Evolutionary conservation across 139 green algal genomes (phyloP), one percentile per base, ranked within the genome.

Genomic region (Picochlorum sp.): DNA sequence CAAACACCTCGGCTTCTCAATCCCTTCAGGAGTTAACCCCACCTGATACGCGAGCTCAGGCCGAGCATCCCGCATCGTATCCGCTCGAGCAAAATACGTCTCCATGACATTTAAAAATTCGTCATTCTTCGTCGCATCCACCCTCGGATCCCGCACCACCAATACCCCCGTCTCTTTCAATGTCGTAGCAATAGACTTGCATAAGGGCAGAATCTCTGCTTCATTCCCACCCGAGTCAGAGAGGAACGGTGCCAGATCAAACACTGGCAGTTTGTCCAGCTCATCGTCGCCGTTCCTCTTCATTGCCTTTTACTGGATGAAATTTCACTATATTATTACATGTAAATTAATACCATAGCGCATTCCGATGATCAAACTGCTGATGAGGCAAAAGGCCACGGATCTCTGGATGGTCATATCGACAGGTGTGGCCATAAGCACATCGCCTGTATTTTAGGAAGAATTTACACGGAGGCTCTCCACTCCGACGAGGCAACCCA

Each of bases 41-140:
- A 70, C 57, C 46, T 66, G 63, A 20, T 47, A 56, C 6, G 30
- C 20, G 1, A 50, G 38, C 16, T 87, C 54, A 3, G 83, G 79
- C 7, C 87, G 68, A 6, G 70, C 75, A 37, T 97, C 88, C 14
- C 11, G 52, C 64, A 81, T 45, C 65, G 94, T 95, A 7, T 60
- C 65, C 3, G 69, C 34, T 64, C 85, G 80, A 9, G 6, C 64
- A 56, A 95, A 97, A 62, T 97, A 97, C 46, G 38, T 18, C 75
- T 97, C 90, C 80, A 97, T 81, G 62, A 87, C 75, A 67, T 90
- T 76, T 3, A 96, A 58, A 60, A 96, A 96, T 20, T 7, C 8
- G 41, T 87, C 74, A 44, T 89, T 92, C 50, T 90, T 74, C 1
- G 49, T 63, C 4, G 28, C 32, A 37, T 73, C 18, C 3, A 89